Conservation (phyloP, 768 basidiomycete genomes). For the Russula vinacea region DNA sequence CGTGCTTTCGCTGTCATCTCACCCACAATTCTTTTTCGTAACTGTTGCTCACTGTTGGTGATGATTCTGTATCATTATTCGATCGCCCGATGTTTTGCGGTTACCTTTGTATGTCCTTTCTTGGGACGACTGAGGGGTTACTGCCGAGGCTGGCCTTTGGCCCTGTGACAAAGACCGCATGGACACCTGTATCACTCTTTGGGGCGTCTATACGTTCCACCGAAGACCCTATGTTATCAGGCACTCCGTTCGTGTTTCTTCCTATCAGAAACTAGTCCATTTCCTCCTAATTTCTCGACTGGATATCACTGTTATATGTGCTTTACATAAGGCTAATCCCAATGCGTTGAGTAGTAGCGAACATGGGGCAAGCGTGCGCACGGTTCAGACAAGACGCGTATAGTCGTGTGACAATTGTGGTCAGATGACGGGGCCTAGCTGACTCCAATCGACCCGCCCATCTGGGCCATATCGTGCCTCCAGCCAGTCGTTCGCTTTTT, state of each 20-base stretch:
- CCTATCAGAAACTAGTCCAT: slow-evolving; percentile 23
- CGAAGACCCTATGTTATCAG: slow-evolving; percentile 24
- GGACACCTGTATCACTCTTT: slow-evolving; percentile 26
- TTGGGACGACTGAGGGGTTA: slow-evolving; percentile 15
- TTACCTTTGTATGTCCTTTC: slow-evolving; percentile 19
- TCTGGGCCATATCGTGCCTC: slow-evolving; percentile 70
- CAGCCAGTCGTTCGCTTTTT: slow-evolving; percentile 83
- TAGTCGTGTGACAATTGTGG: slow-evolving; percentile 16
- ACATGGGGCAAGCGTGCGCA: neutral
- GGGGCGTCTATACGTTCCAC: slow-evolving; percentile 24
- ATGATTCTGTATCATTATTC: slow-evolving; percentile 30
- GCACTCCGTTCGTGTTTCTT: slow-evolving; percentile 19
- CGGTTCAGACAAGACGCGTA: neutral
- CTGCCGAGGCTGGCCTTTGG: slow-evolving; percentile 25
- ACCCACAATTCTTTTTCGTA: slow-evolving; percentile 14
- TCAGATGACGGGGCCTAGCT: slow-evolving; percentile 36
- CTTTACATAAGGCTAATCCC: slow-evolving; percentile 27
- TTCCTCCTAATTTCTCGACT: slow-evolving; percentile 19
- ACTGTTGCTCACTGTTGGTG: slow-evolving; percentile 22
- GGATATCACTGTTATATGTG: slow-evolving; percentile 29
- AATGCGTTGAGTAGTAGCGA: slow-evolving; percentile 19
- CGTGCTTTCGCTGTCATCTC: slow-evolving; percentile 16
- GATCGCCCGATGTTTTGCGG: slow-evolving; percentile 26
- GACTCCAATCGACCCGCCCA: slow-evolving; percentile 73
- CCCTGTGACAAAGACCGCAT: slow-evolving; percentile 25